These are phyloP conservation scores for Cryptococcus sp. DNA, from an alignment of 1,284 basidiomycete genomes.

Conservation along the genomic window DNA sequence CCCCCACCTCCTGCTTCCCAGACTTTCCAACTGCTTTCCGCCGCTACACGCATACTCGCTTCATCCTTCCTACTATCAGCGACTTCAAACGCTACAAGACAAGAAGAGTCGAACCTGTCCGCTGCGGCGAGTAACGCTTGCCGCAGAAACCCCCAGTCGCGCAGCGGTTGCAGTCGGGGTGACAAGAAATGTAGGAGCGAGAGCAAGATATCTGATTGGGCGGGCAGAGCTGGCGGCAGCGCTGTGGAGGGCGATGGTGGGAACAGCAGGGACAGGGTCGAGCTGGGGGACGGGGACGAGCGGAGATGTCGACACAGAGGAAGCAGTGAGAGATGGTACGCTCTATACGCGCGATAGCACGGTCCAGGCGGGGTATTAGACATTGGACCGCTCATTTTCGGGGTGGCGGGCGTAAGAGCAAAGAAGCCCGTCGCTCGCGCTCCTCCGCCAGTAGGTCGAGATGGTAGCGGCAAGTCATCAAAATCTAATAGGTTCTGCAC, in stretches of 20 bases:
- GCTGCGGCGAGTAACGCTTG: slow-evolving; percentile 72
- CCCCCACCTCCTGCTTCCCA: slow-evolving; percentile 56
- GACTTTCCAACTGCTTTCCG: slow-evolving; percentile 80
- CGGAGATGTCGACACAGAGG: slow-evolving; percentile 45
- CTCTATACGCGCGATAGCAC: slow-evolving; percentile 45
- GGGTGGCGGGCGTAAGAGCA: slow-evolving; percentile 38
- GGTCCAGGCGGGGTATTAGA: slow-evolving; percentile 26
- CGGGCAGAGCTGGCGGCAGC: slow-evolving; percentile 28
- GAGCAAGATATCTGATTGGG: slow-evolving; percentile 39
- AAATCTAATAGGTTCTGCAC: slow-evolving; percentile 52
- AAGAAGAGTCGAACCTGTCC: slow-evolving; percentile 81
- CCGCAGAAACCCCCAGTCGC: slow-evolving; percentile 64
- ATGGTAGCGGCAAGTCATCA: slow-evolving; percentile 51
- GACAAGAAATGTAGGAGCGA: slow-evolving; percentile 64
- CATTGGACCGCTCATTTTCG: slow-evolving; percentile 3
- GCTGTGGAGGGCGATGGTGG: slow-evolving; percentile 54
- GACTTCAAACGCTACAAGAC: slow-evolving; percentile 79
- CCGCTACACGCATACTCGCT: slow-evolving; percentile 71
- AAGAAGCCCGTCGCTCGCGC: slow-evolving; percentile 50
- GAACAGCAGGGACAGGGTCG: slow-evolving; percentile 58
- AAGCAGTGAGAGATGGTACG: slow-evolving; percentile 37
- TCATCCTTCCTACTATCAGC: slow-evolving; percentile 74
- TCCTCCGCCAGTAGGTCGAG: slow-evolving; percentile 30
- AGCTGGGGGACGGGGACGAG: slow-evolving; percentile 62
- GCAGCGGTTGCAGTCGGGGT: slow-evolving; percentile 62